phyloP scores from a whole-genome alignment of 2,329 filamentous ascomycete genomes.

The Fusarium veterinarium region DNA sequence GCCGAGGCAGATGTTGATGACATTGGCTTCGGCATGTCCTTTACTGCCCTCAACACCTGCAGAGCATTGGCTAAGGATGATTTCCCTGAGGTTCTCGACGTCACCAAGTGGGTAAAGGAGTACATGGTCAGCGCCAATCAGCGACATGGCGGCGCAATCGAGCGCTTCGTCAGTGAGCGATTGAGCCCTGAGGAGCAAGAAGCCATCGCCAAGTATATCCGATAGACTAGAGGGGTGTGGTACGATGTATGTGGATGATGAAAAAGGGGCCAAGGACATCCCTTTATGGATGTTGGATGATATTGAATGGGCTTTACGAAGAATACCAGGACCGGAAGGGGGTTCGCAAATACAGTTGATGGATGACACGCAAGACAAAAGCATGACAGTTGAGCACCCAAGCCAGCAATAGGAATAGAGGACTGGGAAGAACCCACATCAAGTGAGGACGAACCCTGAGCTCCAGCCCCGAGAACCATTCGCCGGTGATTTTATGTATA shows the following conservation, averaged over 20 bases:
- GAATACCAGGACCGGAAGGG: conserved; percentile 30
- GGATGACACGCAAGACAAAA: conserved; percentile 2
- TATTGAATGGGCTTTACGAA: conserved; percentile 10
- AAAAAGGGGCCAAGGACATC: background rate
- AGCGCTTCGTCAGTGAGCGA: conserved; percentile 76
- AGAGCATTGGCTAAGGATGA: conserved; percentile 79
- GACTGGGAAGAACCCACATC: background rate
- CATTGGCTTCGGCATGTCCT: conserved; percentile 92
- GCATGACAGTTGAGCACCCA: background rate
- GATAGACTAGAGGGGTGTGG: conserved; percentile 40
- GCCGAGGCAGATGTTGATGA: conserved; percentile 94
- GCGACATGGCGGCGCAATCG: conserved; percentile 77
- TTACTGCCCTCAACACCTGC: conserved; percentile 93
- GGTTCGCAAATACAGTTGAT: conserved; percentile 20
- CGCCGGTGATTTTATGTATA: background rate
- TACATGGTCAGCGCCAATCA: conserved; percentile 83
- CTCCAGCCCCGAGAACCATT: background rate
- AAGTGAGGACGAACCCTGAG: background rate
- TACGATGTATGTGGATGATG: conserved; percentile 6
- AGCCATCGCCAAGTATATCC: conserved; percentile 64
- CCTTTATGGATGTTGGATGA: background rate
- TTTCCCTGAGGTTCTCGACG: conserved; percentile 85
- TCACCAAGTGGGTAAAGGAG: conserved; percentile 84
- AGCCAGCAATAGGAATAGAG: conserved; percentile 14
- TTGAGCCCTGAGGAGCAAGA: conserved; percentile 71